A percentile compares a stretch with the other conserved stretches of the same genome.
These are phyloP conservation scores for Vaccinium corymbosum DNA, from an alignment of 148 eudicot species.

Conservation along the genomic window DNA sequence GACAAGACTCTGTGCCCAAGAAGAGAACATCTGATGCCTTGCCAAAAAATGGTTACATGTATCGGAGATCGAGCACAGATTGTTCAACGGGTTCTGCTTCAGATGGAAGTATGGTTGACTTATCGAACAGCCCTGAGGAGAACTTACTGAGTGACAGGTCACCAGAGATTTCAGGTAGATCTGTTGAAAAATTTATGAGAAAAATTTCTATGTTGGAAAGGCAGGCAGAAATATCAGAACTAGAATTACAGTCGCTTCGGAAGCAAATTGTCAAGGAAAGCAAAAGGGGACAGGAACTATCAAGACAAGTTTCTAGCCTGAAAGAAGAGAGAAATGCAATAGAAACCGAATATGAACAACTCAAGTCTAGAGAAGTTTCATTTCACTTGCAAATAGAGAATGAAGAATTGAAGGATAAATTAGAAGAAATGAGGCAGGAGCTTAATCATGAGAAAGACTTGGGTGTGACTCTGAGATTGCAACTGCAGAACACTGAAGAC, in stretches of 20 bases:
- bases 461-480: constrained; percentile 45
- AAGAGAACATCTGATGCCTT: constrained; percentile 19
- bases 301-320: constrained; percentile 42
- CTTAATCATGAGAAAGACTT: constrained; percentile 47
- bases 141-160: constrained; percentile 28
- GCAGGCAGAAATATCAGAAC: constrained; percentile 67
- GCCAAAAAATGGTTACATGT: constrained; percentile 13
- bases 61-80: constrained; percentile 31
- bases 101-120: constrained; percentile 39
- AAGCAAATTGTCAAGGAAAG: constrained; percentile 80
- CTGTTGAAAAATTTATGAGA: constrained; percentile 42
- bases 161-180: constrained; percentile 33
- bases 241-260: constrained; percentile 77
- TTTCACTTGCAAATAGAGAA: constrained; percentile 26
- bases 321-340: constrained; percentile 65
- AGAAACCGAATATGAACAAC: constrained; percentile 51
- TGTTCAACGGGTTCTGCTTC: constrained; percentile 46
- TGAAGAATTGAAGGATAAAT: constrained; percentile 27
- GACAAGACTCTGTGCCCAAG: constrained; percentile 16
- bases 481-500: constrained; percentile 76
- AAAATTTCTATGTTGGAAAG: constrained; percentile 54
- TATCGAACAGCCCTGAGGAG: constrained; percentile 30
- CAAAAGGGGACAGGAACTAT: constrained; percentile 64
- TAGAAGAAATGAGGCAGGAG: constrained; percentile 43
- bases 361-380: constrained; percentile 34